phyloP scores from a whole-genome alignment of 345 rosid species.

The Salix suchowensis region DNA sequence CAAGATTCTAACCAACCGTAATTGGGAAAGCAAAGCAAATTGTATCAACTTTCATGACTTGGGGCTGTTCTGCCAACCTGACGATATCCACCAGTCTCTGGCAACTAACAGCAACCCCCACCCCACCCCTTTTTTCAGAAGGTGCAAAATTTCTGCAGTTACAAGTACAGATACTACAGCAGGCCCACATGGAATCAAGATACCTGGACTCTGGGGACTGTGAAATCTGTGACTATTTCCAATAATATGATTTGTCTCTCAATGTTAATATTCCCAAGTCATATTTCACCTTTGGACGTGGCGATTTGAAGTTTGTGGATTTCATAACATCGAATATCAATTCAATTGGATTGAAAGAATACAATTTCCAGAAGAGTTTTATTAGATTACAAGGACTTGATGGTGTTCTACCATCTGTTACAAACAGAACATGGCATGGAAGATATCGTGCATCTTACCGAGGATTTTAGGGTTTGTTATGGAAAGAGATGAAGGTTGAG shows the following conservation, averaged over 20 bases:
- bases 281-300: neutral
- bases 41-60: neutral
- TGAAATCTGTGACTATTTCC: neutral
- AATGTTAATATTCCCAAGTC: neutral
- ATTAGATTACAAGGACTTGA: neutral
- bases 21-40: neutral
- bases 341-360: neutral
- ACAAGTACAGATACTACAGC: neutral
- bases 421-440: conserved; percentile 64
- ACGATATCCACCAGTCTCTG: neutral
- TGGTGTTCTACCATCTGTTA: conserved; percentile 20
- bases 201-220: neutral
- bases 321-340: neutral
- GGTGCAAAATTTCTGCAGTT: neutral
- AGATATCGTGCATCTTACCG: conserved; percentile 64
- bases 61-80: neutral
- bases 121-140: neutral
- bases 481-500: conserved; percentile 51
- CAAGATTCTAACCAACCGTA: neutral
- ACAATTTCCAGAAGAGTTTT: neutral
- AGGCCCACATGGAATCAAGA: neutral
- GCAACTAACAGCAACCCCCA: neutral
- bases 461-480: conserved; percentile 57
- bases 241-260: neutral
- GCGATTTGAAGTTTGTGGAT: neutral